Percentiles rank a stretch among this genome's conserved stretches.
These are phyloP conservation scores for Helenozyma rhizophorensis DNA, from an alignment of 805 yeast species.

Conservation along the genomic window DNA sequence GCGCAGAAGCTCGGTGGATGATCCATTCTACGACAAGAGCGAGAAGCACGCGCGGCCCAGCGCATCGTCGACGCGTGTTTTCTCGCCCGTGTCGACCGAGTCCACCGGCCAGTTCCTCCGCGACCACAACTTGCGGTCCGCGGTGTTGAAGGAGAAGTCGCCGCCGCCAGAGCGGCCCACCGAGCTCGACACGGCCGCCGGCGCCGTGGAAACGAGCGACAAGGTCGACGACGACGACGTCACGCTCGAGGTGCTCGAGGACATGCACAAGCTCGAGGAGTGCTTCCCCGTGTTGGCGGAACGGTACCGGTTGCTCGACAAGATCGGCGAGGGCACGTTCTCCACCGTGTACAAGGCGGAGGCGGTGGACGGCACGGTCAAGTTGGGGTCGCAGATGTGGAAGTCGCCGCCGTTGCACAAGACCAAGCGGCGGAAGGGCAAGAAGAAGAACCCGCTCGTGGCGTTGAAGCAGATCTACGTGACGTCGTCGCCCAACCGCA, in stretches of 20 bases:
- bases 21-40: slow-evolving; percentile 25
- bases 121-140: slow-evolving; percentile 13
- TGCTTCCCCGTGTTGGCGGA: slow-evolving; percentile 51
- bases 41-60: neutral
- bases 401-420: slow-evolving; percentile 41
- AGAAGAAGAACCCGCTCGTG: slow-evolving; percentile 47
- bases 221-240: slow-evolving; percentile 41
- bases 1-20: slow-evolving; percentile 18
- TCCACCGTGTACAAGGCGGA: slow-evolving; percentile 60
- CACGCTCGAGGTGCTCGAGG: slow-evolving; percentile 51
- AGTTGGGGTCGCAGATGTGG: slow-evolving; percentile 39
- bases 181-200: slow-evolving; percentile 1
- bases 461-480: slow-evolving; percentile 93
- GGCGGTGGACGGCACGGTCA: slow-evolving; percentile 41
- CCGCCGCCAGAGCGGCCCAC: slow-evolving; percentile 1
- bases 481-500: slow-evolving; percentile 90
- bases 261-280: slow-evolving; percentile 49
- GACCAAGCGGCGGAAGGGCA: slow-evolving; percentile 6
- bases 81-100: neutral
- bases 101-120: slow-evolving; percentile 10
- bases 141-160: slow-evolving; percentile 3
- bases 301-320: slow-evolving; percentile 48
- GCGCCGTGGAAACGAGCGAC: slow-evolving; percentile 2
- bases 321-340: slow-evolving; percentile 66
- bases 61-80: no score